These are phyloP conservation scores for Neoboletus brunneissimus DNA, from an alignment of 768 basidiomycete genomes.

Conservation along the genomic window DNA sequence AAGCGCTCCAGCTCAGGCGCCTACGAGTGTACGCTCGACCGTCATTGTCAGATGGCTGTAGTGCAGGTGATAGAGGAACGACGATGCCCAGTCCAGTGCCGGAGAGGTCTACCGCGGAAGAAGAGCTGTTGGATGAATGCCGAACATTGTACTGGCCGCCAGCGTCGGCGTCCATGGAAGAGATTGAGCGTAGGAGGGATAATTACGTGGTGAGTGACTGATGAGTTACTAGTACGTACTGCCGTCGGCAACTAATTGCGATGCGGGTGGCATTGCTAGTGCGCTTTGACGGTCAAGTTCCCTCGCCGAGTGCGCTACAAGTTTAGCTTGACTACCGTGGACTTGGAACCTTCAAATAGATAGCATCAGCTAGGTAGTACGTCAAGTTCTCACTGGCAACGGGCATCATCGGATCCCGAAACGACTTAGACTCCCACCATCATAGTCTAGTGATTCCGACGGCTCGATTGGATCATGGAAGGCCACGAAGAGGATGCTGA, in stretches of 20 bases:
- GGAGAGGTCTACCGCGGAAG: slow-evolving; percentile 56
- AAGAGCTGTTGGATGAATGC: slow-evolving; percentile 37
- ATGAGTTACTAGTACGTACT: no score
- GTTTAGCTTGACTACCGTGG: not conserved
- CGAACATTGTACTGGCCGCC: slow-evolving; percentile 1
- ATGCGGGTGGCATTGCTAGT: not conserved
- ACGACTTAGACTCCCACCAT: no score
- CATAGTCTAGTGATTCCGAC: not conserved
- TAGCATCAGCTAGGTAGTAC: not conserved
- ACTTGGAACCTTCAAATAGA: not conserved
- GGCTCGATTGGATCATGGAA: slow-evolving; percentile 2
- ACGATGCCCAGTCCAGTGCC: slow-evolving; percentile 43
- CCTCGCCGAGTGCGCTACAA: not conserved
- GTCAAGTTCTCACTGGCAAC: not conserved
- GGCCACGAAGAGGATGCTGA: slow-evolving; percentile 29
- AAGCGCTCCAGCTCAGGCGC: slow-evolving; percentile 56
- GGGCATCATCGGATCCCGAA: not conserved
- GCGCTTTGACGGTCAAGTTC: not conserved
- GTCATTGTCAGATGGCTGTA: slow-evolving; percentile 34
- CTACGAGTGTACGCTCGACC: slow-evolving; percentile 48
- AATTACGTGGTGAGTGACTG: not conserved
- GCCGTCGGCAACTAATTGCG: not conserved
- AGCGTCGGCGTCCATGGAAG: slow-evolving; percentile 13
- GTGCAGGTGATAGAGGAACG: slow-evolving; percentile 52
- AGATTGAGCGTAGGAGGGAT: not conserved